Percentiles rank a stretch among this genome's conserved stretches.
Evolutionary conservation across 2,329 filamentous ascomycete species (phyloP).

Genomic region (Stagonosporopsis chrysanthemi): DNA sequence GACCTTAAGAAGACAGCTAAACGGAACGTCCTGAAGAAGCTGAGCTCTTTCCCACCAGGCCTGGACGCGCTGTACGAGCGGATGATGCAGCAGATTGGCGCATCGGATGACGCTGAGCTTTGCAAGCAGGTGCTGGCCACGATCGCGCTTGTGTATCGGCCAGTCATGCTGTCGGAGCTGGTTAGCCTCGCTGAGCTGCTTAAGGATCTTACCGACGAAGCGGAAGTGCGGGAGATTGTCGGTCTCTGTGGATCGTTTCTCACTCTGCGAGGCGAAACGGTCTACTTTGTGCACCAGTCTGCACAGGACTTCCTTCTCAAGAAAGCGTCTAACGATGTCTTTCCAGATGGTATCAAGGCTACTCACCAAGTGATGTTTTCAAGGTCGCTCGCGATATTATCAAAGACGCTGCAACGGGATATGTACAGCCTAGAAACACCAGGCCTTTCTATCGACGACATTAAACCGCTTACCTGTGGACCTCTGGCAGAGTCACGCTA

Average conservation of each 20-base stretch:
- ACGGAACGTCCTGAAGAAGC: constrained; percentile 5
- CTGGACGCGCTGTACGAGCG: constrained; percentile 50
- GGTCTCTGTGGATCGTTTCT: constrained; percentile 42
- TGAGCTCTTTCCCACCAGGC: constrained; percentile 45
- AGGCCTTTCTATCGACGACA: constrained; percentile 27
- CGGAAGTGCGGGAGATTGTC: constrained; percentile 33
- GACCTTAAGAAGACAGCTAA: constrained; percentile 30
- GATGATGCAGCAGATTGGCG: constrained; percentile 50
- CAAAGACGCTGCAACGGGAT: constrained; percentile 32
- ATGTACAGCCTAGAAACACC: constrained; percentile 30
- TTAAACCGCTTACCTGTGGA: constrained; percentile 32
- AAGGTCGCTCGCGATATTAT: constrained; percentile 42
- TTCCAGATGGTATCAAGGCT: constrained; percentile 27
- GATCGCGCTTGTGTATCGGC: constrained; percentile 43
- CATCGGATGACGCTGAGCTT: not conserved
- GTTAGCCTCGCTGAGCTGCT: constrained; percentile 10
- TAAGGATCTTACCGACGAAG: constrained; percentile 16
- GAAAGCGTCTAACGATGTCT: constrained; percentile 31
- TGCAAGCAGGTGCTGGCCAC: not conserved
- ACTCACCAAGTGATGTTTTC: constrained; percentile 25
- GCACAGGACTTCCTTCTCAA: constrained; percentile 54
- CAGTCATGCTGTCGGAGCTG: constrained; percentile 37
- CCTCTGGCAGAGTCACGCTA: constrained; percentile 33
- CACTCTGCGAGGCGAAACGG: constrained; percentile 17
- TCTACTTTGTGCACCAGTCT: constrained; percentile 53